A percentile compares a stretch with the other conserved stretches of the same genome.
Conservation (phyloP, 2,329 filamentous ascomycete species). For the Chalara sp. region DNA sequence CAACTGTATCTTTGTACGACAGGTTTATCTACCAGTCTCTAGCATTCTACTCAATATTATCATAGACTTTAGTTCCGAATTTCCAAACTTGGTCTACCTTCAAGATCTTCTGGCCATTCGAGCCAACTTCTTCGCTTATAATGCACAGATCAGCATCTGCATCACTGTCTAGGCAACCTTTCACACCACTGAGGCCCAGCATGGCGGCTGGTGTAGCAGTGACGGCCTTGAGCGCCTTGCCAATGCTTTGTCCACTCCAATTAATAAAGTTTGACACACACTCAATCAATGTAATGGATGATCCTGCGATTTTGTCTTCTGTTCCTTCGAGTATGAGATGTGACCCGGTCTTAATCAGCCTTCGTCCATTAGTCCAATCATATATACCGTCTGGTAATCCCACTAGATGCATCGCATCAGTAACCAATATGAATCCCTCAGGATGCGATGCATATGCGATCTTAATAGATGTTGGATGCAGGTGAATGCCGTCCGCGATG, state of each 20-base stretch:
- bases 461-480: conserved; percentile 82
- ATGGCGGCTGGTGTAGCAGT: conserved; percentile 72
- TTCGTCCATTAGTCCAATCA: conserved; percentile 72
- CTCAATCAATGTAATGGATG: conserved; percentile 67
- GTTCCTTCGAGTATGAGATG: conserved; percentile 67
- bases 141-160: conserved; percentile 66
- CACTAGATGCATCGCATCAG: conserved; percentile 84
- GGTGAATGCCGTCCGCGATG: conserved; percentile 84
- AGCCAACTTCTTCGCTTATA: conserved; percentile 46
- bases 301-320: conserved; percentile 71
- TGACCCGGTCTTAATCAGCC: conserved; percentile 63
- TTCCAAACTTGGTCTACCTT: conserved; percentile 17
- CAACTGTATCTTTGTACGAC: too few species aligned
- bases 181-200: conserved; percentile 59
- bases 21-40: background rate
- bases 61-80: conserved; percentile 14
- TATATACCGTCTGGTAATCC: conserved; percentile 81
- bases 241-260: conserved; percentile 63
- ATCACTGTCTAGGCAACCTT: conserved; percentile 58
- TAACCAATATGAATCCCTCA: conserved; percentile 79
- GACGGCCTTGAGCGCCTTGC: conserved; percentile 64
- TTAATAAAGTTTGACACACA: conserved; percentile 76
- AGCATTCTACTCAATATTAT: conserved; percentile 6
- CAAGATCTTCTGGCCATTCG: conserved; percentile 41
- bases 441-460: conserved; percentile 86